Conservation (phyloP, 441 rosid genomes). For the Populus hybrid region DNA sequence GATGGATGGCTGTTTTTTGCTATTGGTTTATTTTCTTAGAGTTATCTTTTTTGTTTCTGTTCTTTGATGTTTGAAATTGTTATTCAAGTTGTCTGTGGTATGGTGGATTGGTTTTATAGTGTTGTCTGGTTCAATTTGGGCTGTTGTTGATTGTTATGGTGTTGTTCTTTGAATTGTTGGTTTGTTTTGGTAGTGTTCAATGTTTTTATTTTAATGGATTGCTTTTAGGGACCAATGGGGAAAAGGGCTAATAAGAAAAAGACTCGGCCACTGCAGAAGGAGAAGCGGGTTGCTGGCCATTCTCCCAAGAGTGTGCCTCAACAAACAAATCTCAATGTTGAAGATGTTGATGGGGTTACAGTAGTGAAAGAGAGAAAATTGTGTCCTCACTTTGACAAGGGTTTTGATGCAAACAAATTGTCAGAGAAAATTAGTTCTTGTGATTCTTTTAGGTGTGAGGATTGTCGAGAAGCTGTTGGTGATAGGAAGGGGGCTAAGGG, state of each 20-base stretch:
- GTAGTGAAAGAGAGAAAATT: slow-evolving; percentile 41
- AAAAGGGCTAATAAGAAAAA: slow-evolving; percentile 80
- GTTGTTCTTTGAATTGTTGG: slow-evolving; percentile 2
- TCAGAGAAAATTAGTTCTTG: slow-evolving; percentile 54
- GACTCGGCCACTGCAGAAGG: slow-evolving; percentile 54
- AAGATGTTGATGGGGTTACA: slow-evolving; percentile 27
- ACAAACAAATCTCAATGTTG: slow-evolving; percentile 30
- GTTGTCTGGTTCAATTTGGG: slow-evolving; percentile 5
- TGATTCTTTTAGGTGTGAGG: slow-evolving; percentile 54
- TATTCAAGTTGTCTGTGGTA: neutral
- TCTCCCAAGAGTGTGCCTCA: slow-evolving; percentile 39
- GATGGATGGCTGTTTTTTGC: neutral
- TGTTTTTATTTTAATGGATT: slow-evolving; percentile 17
- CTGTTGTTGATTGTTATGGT: slow-evolving; percentile 11
- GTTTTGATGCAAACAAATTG: slow-evolving; percentile 52
- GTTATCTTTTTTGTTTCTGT: neutral
- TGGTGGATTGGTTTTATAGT: neutral
- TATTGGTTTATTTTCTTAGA: neutral
- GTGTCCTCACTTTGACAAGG: slow-evolving; percentile 65
- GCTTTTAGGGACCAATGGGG: slow-evolving; percentile 66
- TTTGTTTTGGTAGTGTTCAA: slow-evolving; percentile 15
- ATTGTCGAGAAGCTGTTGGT: slow-evolving; percentile 58
- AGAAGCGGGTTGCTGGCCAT: slow-evolving; percentile 32
- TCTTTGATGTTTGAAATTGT: neutral
- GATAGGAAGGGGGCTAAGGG: slow-evolving; percentile 63